These are phyloP conservation scores for Fomes fomentarius DNA, from an alignment of 1,284 basidiomycete species.

Conservation along the genomic window DNA sequence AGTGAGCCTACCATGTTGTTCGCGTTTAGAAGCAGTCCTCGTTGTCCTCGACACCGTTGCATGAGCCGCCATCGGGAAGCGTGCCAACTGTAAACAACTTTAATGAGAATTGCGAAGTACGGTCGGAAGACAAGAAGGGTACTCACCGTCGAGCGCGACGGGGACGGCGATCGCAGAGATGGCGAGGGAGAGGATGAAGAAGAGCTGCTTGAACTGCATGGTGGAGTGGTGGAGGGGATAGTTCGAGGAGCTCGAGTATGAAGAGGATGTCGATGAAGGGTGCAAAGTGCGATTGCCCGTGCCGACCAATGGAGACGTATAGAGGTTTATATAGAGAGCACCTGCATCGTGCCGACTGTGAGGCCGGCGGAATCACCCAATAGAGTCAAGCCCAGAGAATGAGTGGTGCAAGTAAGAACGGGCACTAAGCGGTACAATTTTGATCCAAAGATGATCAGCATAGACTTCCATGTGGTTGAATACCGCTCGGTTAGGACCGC, in stretches of 20 bases:
- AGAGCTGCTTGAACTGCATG: constrained; percentile 6
- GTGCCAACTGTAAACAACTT: neutral
- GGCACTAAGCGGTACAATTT: too few relatives aligned
- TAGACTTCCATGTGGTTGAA: too few relatives aligned
- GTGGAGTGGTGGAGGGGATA: neutral
- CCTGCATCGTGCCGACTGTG: too few relatives aligned
- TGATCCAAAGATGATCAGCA: too few relatives aligned
- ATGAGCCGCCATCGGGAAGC: neutral
- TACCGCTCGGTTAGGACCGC: too few relatives aligned
- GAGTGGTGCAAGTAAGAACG: too few relatives aligned
- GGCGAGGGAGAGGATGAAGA: neutral
- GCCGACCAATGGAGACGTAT: too few relatives aligned
- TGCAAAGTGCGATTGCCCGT: neutral
- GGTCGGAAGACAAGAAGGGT: too few relatives aligned
- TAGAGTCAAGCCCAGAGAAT: too few relatives aligned
- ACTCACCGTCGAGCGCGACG: neutral
- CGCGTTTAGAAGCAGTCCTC: neutral
- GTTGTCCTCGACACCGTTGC: neutral
- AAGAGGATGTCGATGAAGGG: neutral
- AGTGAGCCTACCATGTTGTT: neutral
- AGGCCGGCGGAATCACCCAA: too few relatives aligned
- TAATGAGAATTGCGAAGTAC: too few relatives aligned
- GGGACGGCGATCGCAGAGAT: neutral
- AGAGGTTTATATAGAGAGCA: too few relatives aligned
- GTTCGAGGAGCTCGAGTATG: neutral